Evolutionary conservation across 1,284 basidiomycete species (phyloP), one percentile per base, ranked within the genome.

Genomic region (Rhodotorula sp.): DNA sequence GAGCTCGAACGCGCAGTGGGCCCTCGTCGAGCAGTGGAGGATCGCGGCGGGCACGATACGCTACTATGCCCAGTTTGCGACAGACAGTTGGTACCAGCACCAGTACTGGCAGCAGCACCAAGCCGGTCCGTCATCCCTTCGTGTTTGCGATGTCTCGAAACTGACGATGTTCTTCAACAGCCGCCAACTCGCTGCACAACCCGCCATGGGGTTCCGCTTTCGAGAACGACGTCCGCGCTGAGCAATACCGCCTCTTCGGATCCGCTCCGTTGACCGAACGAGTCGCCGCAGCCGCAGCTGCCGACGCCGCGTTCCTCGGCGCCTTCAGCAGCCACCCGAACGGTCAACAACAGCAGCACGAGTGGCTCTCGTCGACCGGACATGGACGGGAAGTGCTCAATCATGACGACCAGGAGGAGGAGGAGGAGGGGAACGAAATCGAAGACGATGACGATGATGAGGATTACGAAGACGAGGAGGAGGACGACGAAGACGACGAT

Each of bases 11-110:
- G 47, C 63, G 28, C 60, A 74, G 43, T 74, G 72, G 70, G 60
- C 66, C 15, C 67, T 74, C 59, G 72, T 71, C 45, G 72, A 74
- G 55, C 69, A 69, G 62, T 74, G 54, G 54, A 55, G 54, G 54
- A 55, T 55, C 54, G 28, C n/a, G 16, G n/a, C 34, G 45, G 43
- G 28, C 21, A 34, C 5, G 4, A 55, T 47, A 7, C 49, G 54
- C 31, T 50, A 60, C 45, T 38, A 28, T 18, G 16, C 26, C 58
- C 16, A 16, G n/a, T 28, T 62, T 48, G 52, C 49, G 1, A 31
- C 26, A 26, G 54, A 34, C 34, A 14, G 21, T 59, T 49, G n/a
- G 49, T 52, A 43, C 43, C 34, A 38, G 19, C 34, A 59, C 21
- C 34, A 43, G 38, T 38, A 59, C 38, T 52, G 50, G 50, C 54